Conservation (phyloP, 164 flowering plant genomes). For the grape (Vitis vinifera) region DNA sequence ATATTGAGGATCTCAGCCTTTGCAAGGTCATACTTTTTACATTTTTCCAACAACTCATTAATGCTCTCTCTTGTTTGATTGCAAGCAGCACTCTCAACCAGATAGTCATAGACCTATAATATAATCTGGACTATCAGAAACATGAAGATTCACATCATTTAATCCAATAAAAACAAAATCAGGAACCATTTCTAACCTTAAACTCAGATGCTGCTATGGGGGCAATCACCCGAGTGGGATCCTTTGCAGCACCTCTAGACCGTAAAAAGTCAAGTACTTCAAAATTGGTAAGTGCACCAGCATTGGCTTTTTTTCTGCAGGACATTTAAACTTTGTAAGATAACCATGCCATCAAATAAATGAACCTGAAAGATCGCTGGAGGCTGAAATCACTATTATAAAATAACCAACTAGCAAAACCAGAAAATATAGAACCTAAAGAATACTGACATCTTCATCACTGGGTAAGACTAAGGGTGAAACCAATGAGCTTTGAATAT, state of each 20-base stretch:
- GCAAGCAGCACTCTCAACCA: conserved; percentile 56
- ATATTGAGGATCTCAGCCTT: conserved; percentile 69
- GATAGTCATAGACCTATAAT: conserved; percentile 68
- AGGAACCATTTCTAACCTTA: conserved; percentile 42
- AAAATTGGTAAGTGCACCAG: conserved; percentile 77
- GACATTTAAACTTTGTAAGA: too few species aligned
- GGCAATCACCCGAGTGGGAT: conserved; percentile 51
- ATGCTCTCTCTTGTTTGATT: conserved; percentile 62
- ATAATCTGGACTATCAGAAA: not conserved
- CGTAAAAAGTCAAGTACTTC: conserved; percentile 78
- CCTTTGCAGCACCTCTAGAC: conserved; percentile 70
- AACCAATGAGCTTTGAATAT: too few species aligned
- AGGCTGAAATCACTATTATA: too few species aligned
- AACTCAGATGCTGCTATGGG: conserved; percentile 55
- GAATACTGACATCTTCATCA: too few species aligned
- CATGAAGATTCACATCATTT: not conserved
- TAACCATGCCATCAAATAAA: too few species aligned
- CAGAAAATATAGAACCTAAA: too few species aligned
- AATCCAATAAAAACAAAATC: not conserved
- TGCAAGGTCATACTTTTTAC: conserved; percentile 54
- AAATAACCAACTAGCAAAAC: too few species aligned
- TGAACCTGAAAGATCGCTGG: too few species aligned
- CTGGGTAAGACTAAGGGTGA: too few species aligned
- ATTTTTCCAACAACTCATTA: conserved; percentile 39
- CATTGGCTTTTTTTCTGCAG: conserved; percentile 47